Base-by-base conservation (phyloP, 1,284 basidiomycete genomes). In the Thelephora terrestris region DNA sequence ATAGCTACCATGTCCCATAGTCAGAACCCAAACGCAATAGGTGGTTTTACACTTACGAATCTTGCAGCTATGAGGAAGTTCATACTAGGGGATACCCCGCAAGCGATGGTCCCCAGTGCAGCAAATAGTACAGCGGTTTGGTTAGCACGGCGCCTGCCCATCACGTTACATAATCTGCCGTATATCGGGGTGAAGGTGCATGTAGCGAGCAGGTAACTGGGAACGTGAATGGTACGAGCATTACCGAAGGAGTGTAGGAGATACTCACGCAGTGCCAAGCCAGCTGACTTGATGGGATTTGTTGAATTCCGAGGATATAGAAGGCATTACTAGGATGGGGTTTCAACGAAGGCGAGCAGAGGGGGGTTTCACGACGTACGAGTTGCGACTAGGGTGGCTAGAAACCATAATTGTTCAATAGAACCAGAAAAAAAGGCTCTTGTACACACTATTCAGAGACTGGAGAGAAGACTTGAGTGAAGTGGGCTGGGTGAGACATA, bases 121-220 rank as follows among this genome's bases (percentile, higher is more conserved):
- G 85, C 79, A 47, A 83, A 79, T 24, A 78, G 56, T 4, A 92
- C 69, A 1, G 88, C 87, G 0, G 73, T 70, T 47, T 84, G 80
- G 55, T 84, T 79, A 12, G 87, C 85, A 18, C 74, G 74, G 53
- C 80, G 74, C 14, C 90, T 71, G 7, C 91, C 91, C 62, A 92
- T 65, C 4, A 89, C 85, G 60, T 91, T 84, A 57, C 77, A 83
- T 17, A 91, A 64, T 24, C 86, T 76, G 14, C 87, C 87, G 60
- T 90, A 91, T 7, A 90, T 66, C 0, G 87, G 87, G 0, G 86
- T 90, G 56, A 91, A 90, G 0, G 85, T 86, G 58, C 83, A 86
- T 9, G 79, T 85, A 3, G 86, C 81, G 24, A 91, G 73, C 10
- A 91, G 66, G 61, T 85, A 90, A 14, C 82, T 85, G 52, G 42